These are phyloP conservation scores for Paulownia fortunei DNA, from an alignment of 257 asterid species.

Conservation along the genomic window DNA sequence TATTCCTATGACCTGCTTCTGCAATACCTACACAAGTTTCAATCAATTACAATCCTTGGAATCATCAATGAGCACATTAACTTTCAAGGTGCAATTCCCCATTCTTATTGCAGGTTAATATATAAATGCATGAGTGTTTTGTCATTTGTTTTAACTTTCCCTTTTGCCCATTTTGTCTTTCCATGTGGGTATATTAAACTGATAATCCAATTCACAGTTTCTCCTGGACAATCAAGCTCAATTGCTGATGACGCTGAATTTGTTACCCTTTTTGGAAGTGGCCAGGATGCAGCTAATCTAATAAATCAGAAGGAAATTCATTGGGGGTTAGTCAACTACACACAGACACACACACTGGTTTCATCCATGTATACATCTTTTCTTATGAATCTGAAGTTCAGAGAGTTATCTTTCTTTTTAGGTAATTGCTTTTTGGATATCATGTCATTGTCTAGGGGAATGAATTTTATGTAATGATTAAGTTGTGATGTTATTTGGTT, in stretches of 20 bases:
- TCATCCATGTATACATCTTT: not conserved
- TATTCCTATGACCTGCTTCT: constrained; percentile 90
- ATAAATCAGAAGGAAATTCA: constrained; percentile 92
- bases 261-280: constrained; percentile 83
- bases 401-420: not conserved
- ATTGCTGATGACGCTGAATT: constrained; percentile 88
- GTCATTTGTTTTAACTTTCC: constrained; percentile 1
- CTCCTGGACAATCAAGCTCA: constrained; percentile 92
- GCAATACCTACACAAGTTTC: constrained; percentile 90
- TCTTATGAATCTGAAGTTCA: not conserved
- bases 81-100: constrained; percentile 68
- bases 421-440: not conserved
- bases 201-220: constrained; percentile 59
- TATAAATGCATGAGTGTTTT: constrained; percentile 2
- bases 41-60: constrained; percentile 90
- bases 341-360: not conserved
- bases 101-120: not conserved
- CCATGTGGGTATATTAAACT: constrained; percentile 16
- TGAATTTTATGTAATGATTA: not conserved
- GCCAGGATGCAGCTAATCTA: constrained; percentile 81
- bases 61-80: constrained; percentile 93
- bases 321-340: constrained; percentile 79
- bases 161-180: constrained; percentile 13
- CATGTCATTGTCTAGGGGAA: not conserved
- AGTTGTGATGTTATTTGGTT: not conserved